A percentile compares a stretch with the other conserved stretches of the same genome.
Conservation (phyloP, 2,329 filamentous ascomycete genomes). For the Aspergillus viridinutans region DNA sequence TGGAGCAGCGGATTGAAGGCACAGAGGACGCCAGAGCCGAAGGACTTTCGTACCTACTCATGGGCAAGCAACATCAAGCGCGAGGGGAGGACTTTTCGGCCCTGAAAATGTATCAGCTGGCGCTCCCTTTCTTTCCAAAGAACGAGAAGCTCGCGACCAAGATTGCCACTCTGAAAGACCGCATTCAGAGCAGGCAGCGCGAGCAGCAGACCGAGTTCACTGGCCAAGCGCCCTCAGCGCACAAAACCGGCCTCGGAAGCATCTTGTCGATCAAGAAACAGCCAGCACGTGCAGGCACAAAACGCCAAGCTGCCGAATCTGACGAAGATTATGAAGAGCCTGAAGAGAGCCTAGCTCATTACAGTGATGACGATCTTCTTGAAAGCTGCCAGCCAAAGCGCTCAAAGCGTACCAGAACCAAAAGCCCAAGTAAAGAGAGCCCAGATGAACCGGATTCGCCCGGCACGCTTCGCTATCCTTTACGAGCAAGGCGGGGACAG, state of each 20-base stretch:
- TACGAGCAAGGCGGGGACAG: background rate
- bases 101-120: conserved; percentile 79
- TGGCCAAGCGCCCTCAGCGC: conserved; percentile 13
- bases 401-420: conserved; percentile 28
- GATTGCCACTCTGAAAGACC: conserved; percentile 52
- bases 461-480: conserved; percentile 32
- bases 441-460: conserved; percentile 30
- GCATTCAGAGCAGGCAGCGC: conserved; percentile 34
- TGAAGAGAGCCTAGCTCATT: conserved; percentile 18
- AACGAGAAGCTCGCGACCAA: conserved; percentile 68
- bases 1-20: conserved; percentile 80
- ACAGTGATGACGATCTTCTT: conserved; percentile 29
- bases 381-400: conserved; percentile 18
- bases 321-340: conserved; percentile 31
- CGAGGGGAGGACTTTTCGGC: conserved; percentile 73
- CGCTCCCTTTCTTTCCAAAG: conserved; percentile 77
- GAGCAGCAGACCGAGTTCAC: conserved; percentile 13
- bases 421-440: conserved; percentile 14
- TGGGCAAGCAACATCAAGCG: conserved; percentile 86
- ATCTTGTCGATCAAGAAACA: conserved; percentile 32
- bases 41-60: conserved; percentile 79
- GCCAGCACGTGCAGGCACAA: conserved; percentile 20
- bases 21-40: conserved; percentile 73
- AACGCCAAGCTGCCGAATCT: conserved; percentile 25
- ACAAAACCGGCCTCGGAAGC: conserved; percentile 25